Evolutionary conservation across 2,329 filamentous ascomycete genomes (phyloP).

Genomic region (Verticillium tricorpus): DNA sequence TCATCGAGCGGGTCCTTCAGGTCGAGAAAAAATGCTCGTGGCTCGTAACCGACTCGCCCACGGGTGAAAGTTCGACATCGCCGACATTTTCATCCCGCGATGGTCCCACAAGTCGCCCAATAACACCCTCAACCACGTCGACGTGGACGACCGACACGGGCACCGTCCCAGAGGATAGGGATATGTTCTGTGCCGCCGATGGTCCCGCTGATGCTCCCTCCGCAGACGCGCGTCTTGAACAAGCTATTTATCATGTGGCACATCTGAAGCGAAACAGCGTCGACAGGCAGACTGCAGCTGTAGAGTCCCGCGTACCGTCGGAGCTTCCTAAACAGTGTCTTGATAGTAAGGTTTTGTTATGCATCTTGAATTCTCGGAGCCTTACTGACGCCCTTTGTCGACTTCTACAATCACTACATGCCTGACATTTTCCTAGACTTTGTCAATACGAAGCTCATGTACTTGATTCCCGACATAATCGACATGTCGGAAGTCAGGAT

Average conservation of each 20-base stretch:
- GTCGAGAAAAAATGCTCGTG: no score
- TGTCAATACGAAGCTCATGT: neutral
- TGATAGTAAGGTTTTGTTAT: constrained; percentile 13
- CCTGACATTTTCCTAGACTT: neutral
- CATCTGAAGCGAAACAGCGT: constrained; percentile 17
- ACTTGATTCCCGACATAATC: neutral
- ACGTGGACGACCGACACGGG: no score
- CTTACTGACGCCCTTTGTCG: constrained; percentile 4
- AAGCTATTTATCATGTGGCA: constrained; percentile 23
- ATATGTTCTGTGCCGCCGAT: neutral
- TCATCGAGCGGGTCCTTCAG: no score
- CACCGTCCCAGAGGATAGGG: neutral
- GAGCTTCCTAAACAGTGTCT: constrained; percentile 23
- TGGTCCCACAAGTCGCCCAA: no score
- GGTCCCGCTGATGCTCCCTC: neutral
- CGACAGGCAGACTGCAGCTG: constrained; percentile 16
- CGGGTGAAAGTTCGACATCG: no score
- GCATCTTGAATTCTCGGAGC: neutral
- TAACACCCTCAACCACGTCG: no score
- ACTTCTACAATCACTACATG: constrained; percentile 17
- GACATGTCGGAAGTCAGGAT: neutral
- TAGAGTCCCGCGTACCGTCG: constrained; percentile 18
- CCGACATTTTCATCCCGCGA: no score
- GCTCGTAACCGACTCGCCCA: neutral
- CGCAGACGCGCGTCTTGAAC: constrained; percentile 19